A percentile compares a stretch with the other conserved stretches of the same genome.
Evolutionary conservation across 345 rosid species (phyloP).

Genomic region (Arabis hirsuta): DNA sequence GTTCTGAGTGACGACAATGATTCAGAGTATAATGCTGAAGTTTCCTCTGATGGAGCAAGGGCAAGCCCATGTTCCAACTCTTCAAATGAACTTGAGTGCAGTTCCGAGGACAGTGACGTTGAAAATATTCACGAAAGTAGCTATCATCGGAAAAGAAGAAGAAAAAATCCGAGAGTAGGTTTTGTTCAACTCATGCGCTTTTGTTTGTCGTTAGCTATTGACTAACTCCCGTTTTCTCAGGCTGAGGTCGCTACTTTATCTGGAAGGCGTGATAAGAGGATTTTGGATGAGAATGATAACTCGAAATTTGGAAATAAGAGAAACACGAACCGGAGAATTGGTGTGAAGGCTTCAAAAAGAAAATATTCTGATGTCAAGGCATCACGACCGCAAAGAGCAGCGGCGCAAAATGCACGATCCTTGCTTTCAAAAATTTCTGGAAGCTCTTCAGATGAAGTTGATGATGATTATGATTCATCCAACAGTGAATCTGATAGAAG

Average conservation of each 20-base stretch:
- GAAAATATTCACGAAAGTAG: conserved; percentile 57
- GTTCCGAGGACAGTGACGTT: conserved; percentile 69
- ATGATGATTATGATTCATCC: conserved; percentile 62
- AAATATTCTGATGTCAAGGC: conserved; percentile 65
- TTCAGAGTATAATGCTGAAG: conserved; percentile 88
- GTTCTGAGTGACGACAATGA: conserved; percentile 80
- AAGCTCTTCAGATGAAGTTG: conserved; percentile 72
- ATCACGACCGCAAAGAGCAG: conserved; percentile 89
- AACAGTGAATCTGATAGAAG: conserved; percentile 61
- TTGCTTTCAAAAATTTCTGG: conserved; percentile 85
- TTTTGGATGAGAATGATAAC: conserved; percentile 68
- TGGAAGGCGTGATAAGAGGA: conserved; percentile 79
- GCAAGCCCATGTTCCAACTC: conserved; percentile 63
- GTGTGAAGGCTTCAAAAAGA: conserved; percentile 58
- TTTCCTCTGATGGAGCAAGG: conserved; percentile 73
- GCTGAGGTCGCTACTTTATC: conserved; percentile 64
- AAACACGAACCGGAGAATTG: conserved; percentile 57
- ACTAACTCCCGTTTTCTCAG: conserved; percentile 55
- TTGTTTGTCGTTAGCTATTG: conserved; percentile 34
- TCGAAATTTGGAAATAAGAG: conserved; percentile 52
- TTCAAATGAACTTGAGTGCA: conserved; percentile 68
- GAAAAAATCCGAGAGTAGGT: conserved; percentile 67
- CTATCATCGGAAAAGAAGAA: conserved; percentile 66
- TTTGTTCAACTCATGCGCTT: conserved; percentile 30
- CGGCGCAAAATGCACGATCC: conserved; percentile 88